Evolutionary conservation across 768 basidiomycete genomes (phyloP), one percentile per base, ranked within the genome.

Genomic region (Boletus pseudo-olivaceus): DNA sequence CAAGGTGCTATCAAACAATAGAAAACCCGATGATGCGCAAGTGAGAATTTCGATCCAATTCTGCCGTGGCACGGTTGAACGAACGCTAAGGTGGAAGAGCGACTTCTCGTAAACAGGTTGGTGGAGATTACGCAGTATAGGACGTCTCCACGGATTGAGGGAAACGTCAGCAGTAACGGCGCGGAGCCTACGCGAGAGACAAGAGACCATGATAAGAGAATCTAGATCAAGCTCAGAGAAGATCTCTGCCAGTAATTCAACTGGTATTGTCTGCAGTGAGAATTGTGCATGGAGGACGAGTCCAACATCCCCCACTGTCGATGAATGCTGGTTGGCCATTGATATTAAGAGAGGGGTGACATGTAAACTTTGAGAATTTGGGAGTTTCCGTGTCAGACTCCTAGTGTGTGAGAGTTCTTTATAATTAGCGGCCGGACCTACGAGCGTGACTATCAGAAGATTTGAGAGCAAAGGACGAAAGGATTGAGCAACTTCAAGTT

Each of bases 31-130:
- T 29, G 72, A 70, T 12, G 85, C 90, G 15, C 82, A 68, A n/a
- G 79, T 78, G 47, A 90, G 66, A 33, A 91, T 83, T 52, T 89
- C 86, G 47, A 92, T 77, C 85, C 87, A 92, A 63, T 91, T 92
- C 50, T 86, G 83, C 43, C 85, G 76, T 5, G 90, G 89, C 1
- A 91, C 84, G 34, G 72, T 82, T 33, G 72, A 72, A 32, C 82
- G 82, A 32, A 87, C 78, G 60, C 85, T 81, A 26, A 92, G 77
- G 57, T 84, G 79, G 56, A 72, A 78, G 48, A 91, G 67, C 27
- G 73, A 67, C 7, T 66, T 65, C 50, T 84, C 82, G 59, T 87
- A 85, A 27, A 65, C 56, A 30, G 68, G 65, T 15, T 68, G 68
- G 26, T 67, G 72, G 23, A 92, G 76, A 57, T 75, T 81, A 29